These are phyloP conservation scores for Suillus sp. DNA, from an alignment of 768 basidiomycete species.

Conservation along the genomic window DNA sequence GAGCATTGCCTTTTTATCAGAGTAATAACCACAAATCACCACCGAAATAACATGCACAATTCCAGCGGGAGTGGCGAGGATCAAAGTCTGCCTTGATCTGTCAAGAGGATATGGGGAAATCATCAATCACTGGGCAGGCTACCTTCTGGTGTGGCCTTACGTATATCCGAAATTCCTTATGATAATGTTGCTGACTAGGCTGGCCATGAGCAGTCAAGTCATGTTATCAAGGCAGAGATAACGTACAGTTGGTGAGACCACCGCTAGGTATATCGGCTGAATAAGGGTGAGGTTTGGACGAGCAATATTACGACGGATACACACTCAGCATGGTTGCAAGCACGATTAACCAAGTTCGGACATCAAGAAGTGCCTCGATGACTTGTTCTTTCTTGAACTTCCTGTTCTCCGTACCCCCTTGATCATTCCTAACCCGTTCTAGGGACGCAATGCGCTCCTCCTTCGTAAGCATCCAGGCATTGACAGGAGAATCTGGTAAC, in stretches of 20 bases:
- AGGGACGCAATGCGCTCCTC: slow-evolving; percentile 42
- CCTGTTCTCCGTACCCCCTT: slow-evolving; percentile 31
- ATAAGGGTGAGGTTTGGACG: neutral
- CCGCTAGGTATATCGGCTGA: slow-evolving; percentile 27
- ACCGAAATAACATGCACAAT: slow-evolving; percentile 25
- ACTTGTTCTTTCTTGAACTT: slow-evolving; percentile 31
- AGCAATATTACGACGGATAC: neutral
- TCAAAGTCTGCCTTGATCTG: slow-evolving; percentile 23
- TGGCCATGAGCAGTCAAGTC: neutral
- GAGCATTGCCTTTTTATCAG: slow-evolving; percentile 22
- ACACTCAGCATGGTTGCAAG: slow-evolving; percentile 29
- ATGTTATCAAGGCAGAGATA: slow-evolving; percentile 1
- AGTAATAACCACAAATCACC: slow-evolving; percentile 23
- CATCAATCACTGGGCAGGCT: neutral
- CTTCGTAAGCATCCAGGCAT: slow-evolving; percentile 37
- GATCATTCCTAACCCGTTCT: slow-evolving; percentile 43
- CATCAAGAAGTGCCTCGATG: slow-evolving; percentile 27
- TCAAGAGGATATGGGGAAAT: neutral
- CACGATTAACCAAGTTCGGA: slow-evolving; percentile 32
- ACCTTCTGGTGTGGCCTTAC: slow-evolving; percentile 1
- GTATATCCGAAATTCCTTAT: slow-evolving; percentile 27
- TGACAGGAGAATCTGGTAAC: slow-evolving; percentile 44
- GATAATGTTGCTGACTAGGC: slow-evolving; percentile 25
- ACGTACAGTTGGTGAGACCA: slow-evolving; percentile 22
- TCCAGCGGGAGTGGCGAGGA: slow-evolving; percentile 29